Base-by-base conservation (phyloP, 192 early-diverging fungal genomes). In the Lobosporangium transversale region DNA sequence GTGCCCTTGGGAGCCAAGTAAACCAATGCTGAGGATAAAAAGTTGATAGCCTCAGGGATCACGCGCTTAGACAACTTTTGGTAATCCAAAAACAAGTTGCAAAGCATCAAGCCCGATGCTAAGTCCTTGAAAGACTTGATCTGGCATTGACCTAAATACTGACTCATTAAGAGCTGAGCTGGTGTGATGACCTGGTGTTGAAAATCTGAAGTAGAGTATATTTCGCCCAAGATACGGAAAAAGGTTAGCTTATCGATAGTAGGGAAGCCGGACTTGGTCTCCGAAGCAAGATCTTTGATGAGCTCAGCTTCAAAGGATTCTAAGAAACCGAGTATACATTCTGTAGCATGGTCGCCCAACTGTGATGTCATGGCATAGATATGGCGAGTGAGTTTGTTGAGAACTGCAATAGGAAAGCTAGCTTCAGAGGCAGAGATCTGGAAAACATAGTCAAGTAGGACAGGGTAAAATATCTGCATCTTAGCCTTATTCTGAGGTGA, bases 171-270 rank as follows among this genome's bases (percentile, higher is more conserved):
- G 3, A 96, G 63, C 52, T 91, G 83, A 36, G 93, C 87, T 14
- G 96, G 97, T 2, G 96, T 98, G 7, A 93, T 83, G 6, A 98
- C 88, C 7, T 89, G 74, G 73, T 99, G 95, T 60, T 88, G 86
- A 37, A 91, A 89, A 88, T 99, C 97, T 0, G 96, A 96, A n/a
- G 93, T 89, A 2, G 97, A 95, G 78, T 94, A 97, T 10, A 98
- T 80, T 32, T 89, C 85, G 1, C 85, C 88, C 49, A 97, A 70
- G 29, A 91, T 59, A 30, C 90, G 86, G 53, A 97, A 78, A 44
- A 88, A 74, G 26, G 88, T 81, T 31, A 97, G 45, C 32, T 91
- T 88, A 23, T 87, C 84, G 10, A 82, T 67, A 12, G 80, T 76
- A 6, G 89, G 83, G 61, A 85, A 88, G 23, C 60, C 63, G 24